Evolutionary conservation across 371 early-diverging fungal species (phyloP).

Genomic region (Capillidium heterosporum): DNA sequence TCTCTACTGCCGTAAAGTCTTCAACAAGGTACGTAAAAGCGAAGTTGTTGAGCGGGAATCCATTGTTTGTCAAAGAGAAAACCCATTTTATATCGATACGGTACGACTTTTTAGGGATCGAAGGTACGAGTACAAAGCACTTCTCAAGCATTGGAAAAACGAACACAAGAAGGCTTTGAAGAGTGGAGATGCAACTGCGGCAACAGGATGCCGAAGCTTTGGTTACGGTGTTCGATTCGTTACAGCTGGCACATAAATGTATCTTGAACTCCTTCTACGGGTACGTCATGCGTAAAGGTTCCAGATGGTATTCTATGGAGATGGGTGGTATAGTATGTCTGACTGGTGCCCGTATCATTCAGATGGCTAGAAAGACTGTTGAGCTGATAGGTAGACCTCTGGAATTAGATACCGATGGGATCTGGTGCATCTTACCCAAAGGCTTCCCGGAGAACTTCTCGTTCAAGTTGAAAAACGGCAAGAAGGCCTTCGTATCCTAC

Average conservation of each 20-base stretch:
- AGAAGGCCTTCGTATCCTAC: constrained; percentile 71
- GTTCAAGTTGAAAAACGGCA: constrained; percentile 62
- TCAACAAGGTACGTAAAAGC: constrained; percentile 64
- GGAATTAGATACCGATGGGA: constrained; percentile 99
- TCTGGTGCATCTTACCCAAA: constrained; percentile 96
- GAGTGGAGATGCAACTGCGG: constrained; percentile 43
- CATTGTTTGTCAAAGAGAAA: constrained; percentile 96
- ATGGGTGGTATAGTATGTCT: constrained; percentile 99
- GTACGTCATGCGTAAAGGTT: constrained; percentile 98
- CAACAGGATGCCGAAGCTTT: constrained; percentile 83
- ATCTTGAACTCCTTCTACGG: constrained; percentile 99
- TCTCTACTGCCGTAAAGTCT: constrained; percentile 83
- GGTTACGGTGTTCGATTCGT: constrained; percentile 89
- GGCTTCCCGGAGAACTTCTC: constrained; percentile 85
- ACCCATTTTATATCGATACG: constrained; percentile 98
- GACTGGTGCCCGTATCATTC: constrained; percentile 95
- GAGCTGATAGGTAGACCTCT: constrained; percentile 93
- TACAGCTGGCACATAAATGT: constrained; percentile 98
- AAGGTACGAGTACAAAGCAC: constrained; percentile 94
- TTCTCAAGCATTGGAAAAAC: constrained; percentile 81
- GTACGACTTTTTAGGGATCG: constrained; percentile 96
- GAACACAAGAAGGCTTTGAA: constrained; percentile 49
- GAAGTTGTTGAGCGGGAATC: constrained; percentile 65
- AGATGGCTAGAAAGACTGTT: constrained; percentile 82
- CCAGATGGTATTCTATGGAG: constrained; percentile 99